Evolutionary conservation across 208 protist species (phyloP).

Genomic region (Spironucleus salmonicida): DNA sequence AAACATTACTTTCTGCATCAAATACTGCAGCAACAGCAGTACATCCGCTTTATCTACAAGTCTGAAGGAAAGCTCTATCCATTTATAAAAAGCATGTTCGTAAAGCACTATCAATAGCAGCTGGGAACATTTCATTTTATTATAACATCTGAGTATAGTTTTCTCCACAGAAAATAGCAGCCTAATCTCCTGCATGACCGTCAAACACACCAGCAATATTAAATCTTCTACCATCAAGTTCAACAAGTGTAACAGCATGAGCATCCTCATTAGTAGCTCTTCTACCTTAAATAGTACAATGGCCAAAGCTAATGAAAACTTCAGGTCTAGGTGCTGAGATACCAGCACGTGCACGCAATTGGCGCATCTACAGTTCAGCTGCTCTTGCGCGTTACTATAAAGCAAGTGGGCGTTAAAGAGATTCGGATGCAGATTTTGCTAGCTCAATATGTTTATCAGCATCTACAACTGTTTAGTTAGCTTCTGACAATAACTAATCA

Average conservation of each 20-base stretch:
- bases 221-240: not conserved
- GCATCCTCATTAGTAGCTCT: not conserved
- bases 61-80: not conserved
- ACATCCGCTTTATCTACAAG: not conserved
- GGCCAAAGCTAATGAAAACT: not conserved
- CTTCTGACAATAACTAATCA: not conserved
- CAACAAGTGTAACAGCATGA: not conserved
- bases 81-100: not conserved
- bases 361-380: not conserved
- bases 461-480: not conserved
- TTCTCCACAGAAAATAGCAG: not conserved
- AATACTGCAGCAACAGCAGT: not conserved
- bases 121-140: not conserved
- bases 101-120: not conserved
- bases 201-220: not conserved
- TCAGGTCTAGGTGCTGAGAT: not conserved
- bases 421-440: not conserved
- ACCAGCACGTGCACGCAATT: not conserved
- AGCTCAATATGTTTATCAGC: not conserved
- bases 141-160: not conserved
- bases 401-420: not conserved
- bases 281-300: not conserved
- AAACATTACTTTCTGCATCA: not conserved
- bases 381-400: not conserved
- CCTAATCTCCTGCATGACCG: not conserved